Evolutionary conservation across 129 eudicot genomes (phyloP).

Genomic region (Tagetes erecta): DNA sequence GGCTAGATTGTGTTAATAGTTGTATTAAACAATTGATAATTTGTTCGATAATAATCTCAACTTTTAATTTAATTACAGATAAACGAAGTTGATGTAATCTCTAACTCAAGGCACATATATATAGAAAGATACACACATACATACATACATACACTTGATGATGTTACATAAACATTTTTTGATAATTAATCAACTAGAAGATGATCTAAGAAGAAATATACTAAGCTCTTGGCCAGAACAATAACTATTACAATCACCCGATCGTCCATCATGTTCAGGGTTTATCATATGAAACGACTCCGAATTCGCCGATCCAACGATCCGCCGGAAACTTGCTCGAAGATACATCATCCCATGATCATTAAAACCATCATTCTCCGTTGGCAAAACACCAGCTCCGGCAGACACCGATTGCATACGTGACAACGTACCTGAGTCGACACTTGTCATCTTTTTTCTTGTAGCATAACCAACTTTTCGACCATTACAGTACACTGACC

Average conservation of each 20-base stretch:
- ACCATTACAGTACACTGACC: conserved; percentile 45
- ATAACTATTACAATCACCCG: conserved; percentile 8
- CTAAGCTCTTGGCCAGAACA: conserved; percentile 42
- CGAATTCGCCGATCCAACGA: conserved; percentile 36
- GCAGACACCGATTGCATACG: conserved; percentile 43
- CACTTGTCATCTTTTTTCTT: conserved; percentile 38
- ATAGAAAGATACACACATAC: conserved; percentile 4
- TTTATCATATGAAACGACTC: conserved; percentile 47
- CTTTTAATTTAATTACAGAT: too few species aligned
- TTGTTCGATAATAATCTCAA: too few species aligned
- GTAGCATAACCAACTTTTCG: conserved; percentile 45
- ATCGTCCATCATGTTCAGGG: conserved; percentile 33
- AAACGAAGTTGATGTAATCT: conserved; percentile 2
- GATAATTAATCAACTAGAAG: conserved; percentile 20
- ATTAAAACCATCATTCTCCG: conserved; percentile 21
- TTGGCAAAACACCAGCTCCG: conserved; percentile 45
- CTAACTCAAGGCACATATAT: conserved; percentile 5
- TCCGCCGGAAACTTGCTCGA: conserved; percentile 40
- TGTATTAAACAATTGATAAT: too few species aligned
- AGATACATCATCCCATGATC: conserved; percentile 37
- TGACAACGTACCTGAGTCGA: conserved; percentile 28
- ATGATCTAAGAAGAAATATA: conserved; percentile 44
- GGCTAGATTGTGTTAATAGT: too few species aligned
- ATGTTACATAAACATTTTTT: conserved; percentile 3
- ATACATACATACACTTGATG: neutral